These are phyloP conservation scores for Pseudocercospora crystallina DNA, from an alignment of 2,329 filamentous ascomycete species.

Conservation along the genomic window DNA sequence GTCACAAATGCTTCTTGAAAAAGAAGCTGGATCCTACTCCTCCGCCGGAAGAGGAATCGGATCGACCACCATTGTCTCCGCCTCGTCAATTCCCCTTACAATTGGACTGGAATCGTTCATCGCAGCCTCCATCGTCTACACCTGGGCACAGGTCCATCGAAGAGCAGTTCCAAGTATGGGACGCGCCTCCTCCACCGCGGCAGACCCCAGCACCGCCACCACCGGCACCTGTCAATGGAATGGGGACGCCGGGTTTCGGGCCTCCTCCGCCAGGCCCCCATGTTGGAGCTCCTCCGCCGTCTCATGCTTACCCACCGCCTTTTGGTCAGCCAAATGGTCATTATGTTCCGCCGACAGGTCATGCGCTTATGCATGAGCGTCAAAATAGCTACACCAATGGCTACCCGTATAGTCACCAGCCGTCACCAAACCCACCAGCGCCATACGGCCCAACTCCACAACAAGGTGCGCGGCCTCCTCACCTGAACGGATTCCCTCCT, in stretches of 20 bases:
- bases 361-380: conserved; percentile 25
- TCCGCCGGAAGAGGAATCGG: conserved; percentile 32
- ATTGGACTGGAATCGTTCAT: conserved; percentile 24
- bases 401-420: conserved; percentile 19
- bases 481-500: conserved; percentile 29
- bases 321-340: conserved; percentile 30
- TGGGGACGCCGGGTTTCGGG: conserved; percentile 18
- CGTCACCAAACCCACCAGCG: conserved; percentile 16
- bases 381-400: conserved; percentile 23
- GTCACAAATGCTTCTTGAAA: conserved; percentile 52
- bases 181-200: conserved; percentile 21
- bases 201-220: conserved; percentile 15
- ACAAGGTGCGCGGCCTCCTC: conserved; percentile 14
- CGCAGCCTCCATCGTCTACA: conserved; percentile 10
- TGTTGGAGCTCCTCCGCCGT: conserved; percentile 18
- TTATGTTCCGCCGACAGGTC: conserved; percentile 14
- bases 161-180: conserved; percentile 30
- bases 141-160: conserved; percentile 18
- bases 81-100: conserved; percentile 28
- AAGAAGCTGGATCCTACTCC: conserved; percentile 40
- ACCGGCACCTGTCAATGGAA: conserved; percentile 18
- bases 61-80: conserved; percentile 30
- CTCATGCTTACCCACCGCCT: conserved; percentile 27
- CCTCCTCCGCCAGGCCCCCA: conserved; percentile 9
- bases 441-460: conserved; percentile 16